Conservation (phyloP, 1,139 yeast genomes). For the Lodderomyces oxycetoniae region DNA sequence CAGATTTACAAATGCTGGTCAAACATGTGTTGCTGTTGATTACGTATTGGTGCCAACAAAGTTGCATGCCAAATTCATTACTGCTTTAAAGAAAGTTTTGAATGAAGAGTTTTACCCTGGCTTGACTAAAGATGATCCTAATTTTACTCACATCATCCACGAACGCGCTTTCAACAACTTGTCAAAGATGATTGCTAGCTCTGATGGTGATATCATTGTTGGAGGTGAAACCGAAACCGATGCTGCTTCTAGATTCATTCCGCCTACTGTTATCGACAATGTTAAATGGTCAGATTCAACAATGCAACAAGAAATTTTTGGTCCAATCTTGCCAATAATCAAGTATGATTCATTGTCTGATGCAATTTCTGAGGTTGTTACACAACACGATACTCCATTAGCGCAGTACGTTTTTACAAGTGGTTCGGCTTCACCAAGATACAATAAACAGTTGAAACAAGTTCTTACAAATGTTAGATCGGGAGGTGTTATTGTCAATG, state of each 20-base stretch:
- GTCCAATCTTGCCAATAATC: constrained; percentile 78
- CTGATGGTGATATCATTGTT: constrained; percentile 56
- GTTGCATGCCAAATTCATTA: constrained; percentile 50
- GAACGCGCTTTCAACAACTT: constrained; percentile 55
- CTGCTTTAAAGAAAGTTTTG: constrained; percentile 39
- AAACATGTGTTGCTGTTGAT: constrained; percentile 87
- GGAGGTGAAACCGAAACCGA: constrained; percentile 51
- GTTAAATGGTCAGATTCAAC: constrained; percentile 62
- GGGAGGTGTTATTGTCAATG: constrained; percentile 73
- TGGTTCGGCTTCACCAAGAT: constrained; percentile 26
- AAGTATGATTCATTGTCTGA: constrained; percentile 45
- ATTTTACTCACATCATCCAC: constrained; percentile 62
- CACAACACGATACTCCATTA: constrained; percentile 76
- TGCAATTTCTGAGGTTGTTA: constrained; percentile 46
- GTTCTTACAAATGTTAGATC: constrained; percentile 59
- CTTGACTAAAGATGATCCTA: constrained; percentile 26
- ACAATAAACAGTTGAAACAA: constrained; percentile 46
- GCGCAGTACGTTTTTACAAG: constrained; percentile 74
- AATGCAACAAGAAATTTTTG: constrained; percentile 78
- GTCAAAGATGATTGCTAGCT: constrained; percentile 36
- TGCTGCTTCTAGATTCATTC: constrained; percentile 45
- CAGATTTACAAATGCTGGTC: constrained; percentile 78
- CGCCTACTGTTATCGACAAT: constrained; percentile 70
- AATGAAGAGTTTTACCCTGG: constrained; percentile 39
- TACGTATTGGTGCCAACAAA: constrained; percentile 64